Evolutionary conservation across 129 eudicot genomes (phyloP), one percentile per base, ranked within the genome.

Genomic region (Helianthus tuberosus): DNA sequence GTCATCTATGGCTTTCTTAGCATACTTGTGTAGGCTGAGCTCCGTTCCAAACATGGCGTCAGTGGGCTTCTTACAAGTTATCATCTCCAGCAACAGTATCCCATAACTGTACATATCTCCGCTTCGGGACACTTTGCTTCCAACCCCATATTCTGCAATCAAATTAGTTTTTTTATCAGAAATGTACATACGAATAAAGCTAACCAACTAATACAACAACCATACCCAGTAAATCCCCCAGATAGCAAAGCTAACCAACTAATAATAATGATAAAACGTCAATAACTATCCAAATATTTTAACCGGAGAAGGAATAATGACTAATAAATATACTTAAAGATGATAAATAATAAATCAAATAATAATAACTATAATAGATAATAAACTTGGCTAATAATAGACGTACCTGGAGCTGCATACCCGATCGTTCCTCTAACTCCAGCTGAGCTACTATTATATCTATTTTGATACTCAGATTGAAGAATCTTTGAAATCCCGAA

Each of bases 21-120:
- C 89, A 29, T 71, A 85, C 11, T 51, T 78, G 60, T 85, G 89
- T 32, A 85, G 62, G 60, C 80, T 41, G 15, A 74, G 54, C 44
- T 80, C 84, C 0, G 62, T 76, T 61, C 58, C 71, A 63, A 80
- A 75, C 61, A 80, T 25, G 10, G 38, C 53, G 51, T 80, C 80
- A 3, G 77, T 80, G 63, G 84, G 80, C 57, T 51, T 75, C 77
- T 80, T 80, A 11, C 84, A 20, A 23, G 76, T 80, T 11, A 79
- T 35, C 74, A 83, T 60, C 72, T 83, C 84, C 50, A 83, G 50
- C 81, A 83, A 75, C 47, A 79, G 4, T n/a, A 83, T 79, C 68
- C 87, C 87, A 69, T 16, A 83, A 76, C 84, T 83, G 4, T 83
- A 83, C 75, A 79, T 69, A 44, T 83, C 87, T 75, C 84, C 84